phyloP scores from a whole-genome alignment of 23 red algal species.

The Gracilaria domingensis region DNA sequence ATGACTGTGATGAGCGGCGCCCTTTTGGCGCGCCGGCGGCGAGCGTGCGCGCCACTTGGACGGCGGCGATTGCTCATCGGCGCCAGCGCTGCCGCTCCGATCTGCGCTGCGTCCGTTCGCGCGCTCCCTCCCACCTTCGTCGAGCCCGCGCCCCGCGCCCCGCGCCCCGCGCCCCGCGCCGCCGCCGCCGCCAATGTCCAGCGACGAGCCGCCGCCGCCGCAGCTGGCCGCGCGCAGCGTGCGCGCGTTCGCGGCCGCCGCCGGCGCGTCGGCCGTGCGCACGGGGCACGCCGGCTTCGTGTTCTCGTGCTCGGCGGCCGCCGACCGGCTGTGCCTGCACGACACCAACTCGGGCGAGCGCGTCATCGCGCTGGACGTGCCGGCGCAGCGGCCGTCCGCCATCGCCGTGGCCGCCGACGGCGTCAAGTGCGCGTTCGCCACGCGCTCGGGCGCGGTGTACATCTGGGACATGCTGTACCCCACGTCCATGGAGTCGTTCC shows the following conservation, averaged over 20 bases:
- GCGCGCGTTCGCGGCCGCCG: slow-evolving; percentile 2
- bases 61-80: too few relatives aligned
- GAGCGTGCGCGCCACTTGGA: too few relatives aligned
- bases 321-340: slow-evolving; percentile 45
- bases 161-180: background rate
- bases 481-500: slow-evolving; percentile 71
- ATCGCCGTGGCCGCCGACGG: slow-evolving; percentile 61
- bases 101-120: too few relatives aligned
- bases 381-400: slow-evolving; percentile 20
- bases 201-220: slow-evolving; percentile 27
- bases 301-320: slow-evolving; percentile 55
- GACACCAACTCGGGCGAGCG: slow-evolving; percentile 49
- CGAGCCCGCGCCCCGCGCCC: too few relatives aligned
- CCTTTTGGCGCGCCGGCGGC: too few relatives aligned
- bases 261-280: slow-evolving; percentile 8
- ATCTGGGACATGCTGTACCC: slow-evolving; percentile 75
- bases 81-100: too few relatives aligned
- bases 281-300: slow-evolving; percentile 64
- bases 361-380: slow-evolving; percentile 47
- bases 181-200: background rate
- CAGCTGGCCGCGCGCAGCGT: slow-evolving; percentile 16
- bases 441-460: slow-evolving; percentile 51
- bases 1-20: too few relatives aligned
- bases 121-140: too few relatives aligned
- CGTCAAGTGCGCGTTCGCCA: slow-evolving; percentile 60